phyloP scores from a whole-genome alignment of 495 filamentous ascomycete species.

The Mytilinidion resinicola region DNA sequence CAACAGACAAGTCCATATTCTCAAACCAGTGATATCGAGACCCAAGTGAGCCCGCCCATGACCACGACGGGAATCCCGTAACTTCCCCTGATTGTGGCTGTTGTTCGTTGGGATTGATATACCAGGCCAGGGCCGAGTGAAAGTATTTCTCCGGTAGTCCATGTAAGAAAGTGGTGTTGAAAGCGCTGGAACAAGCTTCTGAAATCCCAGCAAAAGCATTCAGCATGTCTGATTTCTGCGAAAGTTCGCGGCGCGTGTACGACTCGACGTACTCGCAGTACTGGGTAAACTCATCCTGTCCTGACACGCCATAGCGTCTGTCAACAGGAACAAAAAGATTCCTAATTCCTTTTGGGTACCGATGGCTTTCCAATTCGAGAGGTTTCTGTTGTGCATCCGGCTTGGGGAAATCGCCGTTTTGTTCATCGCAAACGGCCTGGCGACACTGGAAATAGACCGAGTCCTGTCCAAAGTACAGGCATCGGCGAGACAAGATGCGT shows the following conservation, averaged over 20 bases:
- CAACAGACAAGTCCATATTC: too few relatives aligned
- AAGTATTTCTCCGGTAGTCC: too few relatives aligned
- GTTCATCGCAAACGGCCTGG: not conserved
- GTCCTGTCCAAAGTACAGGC: constrained; percentile 9
- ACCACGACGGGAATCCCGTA: too few relatives aligned
- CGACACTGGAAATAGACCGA: constrained; percentile 10
- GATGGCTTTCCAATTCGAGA: not conserved
- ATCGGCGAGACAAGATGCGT: constrained; percentile 9
- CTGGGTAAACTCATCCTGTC: not conserved
- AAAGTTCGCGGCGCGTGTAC: not conserved
- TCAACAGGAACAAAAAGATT: not conserved
- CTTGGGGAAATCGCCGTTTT: too few relatives aligned
- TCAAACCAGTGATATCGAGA: too few relatives aligned
- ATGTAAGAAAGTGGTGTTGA: too few relatives aligned
- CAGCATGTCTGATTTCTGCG: not conserved
- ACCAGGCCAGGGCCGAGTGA: too few relatives aligned
- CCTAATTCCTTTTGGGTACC: not conserved
- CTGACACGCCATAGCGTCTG: too few relatives aligned
- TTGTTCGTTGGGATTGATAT: too few relatives aligned
- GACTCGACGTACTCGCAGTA: not conserved
- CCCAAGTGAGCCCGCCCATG: too few relatives aligned
- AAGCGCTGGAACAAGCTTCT: too few relatives aligned
- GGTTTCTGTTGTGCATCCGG: not conserved
- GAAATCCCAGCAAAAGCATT: not conserved
- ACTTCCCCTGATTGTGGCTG: too few relatives aligned